Conservation (phyloP, 805 yeast species). For the Metschnikowia aberdeeniae region DNA sequence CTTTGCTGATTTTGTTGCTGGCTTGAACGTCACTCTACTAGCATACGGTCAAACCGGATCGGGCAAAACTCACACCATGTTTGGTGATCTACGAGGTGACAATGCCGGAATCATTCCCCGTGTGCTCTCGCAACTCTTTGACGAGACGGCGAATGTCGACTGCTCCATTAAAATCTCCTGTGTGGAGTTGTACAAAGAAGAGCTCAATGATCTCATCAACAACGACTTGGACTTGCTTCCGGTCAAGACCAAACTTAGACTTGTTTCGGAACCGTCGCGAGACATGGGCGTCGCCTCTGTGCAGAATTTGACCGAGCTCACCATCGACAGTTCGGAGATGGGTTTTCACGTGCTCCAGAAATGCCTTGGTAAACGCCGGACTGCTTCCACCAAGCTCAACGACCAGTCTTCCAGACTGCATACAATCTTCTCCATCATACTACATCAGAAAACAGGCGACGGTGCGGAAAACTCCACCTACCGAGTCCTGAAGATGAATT, state of each 20-base stretch:
- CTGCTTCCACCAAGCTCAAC: slow-evolving; percentile 71
- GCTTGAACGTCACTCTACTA: slow-evolving; percentile 68
- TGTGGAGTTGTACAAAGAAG: slow-evolving; percentile 85
- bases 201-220: slow-evolving; percentile 64
- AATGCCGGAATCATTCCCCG: slow-evolving; percentile 59
- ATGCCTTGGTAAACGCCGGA: slow-evolving; percentile 58
- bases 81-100: slow-evolving; percentile 38
- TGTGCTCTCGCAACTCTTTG: slow-evolving; percentile 48
- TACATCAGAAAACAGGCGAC: slow-evolving; percentile 44
- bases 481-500: slow-evolving; percentile 63
- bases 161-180: slow-evolving; percentile 73
- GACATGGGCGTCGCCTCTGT: slow-evolving; percentile 39
- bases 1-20: slow-evolving; percentile 57
- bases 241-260: slow-evolving; percentile 23
- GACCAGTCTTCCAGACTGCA: slow-evolving; percentile 74
- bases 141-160: slow-evolving; percentile 34
- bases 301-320: slow-evolving; percentile 62
- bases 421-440: slow-evolving; percentile 63
- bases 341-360: slow-evolving; percentile 53
- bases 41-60: slow-evolving; percentile 87
- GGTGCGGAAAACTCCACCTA: slow-evolving; percentile 10
- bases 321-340: slow-evolving; percentile 49
- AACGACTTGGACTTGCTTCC: slow-evolving; percentile 32
- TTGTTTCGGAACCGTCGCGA: slow-evolving; percentile 10
- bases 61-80: slow-evolving; percentile 79